A percentile compares a stretch with the other conserved stretches of the same genome.
Evolutionary conservation across 164 flowering plant species (phyloP).

Genomic region (Warburgia ugandensis): DNA sequence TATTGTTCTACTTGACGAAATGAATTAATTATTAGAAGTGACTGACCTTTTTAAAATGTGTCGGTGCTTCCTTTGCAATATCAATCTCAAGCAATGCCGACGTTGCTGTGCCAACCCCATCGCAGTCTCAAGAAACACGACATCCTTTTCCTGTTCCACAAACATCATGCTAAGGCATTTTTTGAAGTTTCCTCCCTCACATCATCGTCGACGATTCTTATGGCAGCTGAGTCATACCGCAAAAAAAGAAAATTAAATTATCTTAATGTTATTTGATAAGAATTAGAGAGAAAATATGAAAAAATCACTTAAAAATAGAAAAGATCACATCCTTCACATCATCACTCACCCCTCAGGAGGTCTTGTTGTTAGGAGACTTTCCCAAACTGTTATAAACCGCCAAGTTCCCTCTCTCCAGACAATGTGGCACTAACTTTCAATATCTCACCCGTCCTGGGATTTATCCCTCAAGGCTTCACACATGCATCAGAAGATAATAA

Average conservation of each 20-base stretch:
- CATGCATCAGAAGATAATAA: too few relatives aligned
- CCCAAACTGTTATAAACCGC: too few relatives aligned
- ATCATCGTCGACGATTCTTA: slow-evolving; percentile 63
- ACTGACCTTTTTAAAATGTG: slow-evolving; percentile 81
- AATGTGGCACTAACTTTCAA: too few relatives aligned
- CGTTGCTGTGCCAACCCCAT: slow-evolving; percentile 73
- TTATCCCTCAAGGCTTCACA: too few relatives aligned
- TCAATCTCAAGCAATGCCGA: slow-evolving; percentile 68
- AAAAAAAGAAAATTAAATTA: slow-evolving; percentile 1
- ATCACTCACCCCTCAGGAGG: too few relatives aligned
- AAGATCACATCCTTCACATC: too few relatives aligned
- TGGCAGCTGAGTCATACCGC: slow-evolving; percentile 87
- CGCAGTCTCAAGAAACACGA: slow-evolving; percentile 87
- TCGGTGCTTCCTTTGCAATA: slow-evolving; percentile 75
- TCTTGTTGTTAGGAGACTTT: too few relatives aligned
- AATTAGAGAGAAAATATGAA: neutral
- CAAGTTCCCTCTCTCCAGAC: too few relatives aligned
- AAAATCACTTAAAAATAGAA: too few relatives aligned
- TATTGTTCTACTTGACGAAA: too few relatives aligned
- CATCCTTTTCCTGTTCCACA: slow-evolving; percentile 69
- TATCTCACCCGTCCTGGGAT: too few relatives aligned
- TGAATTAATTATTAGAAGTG: too few relatives aligned
- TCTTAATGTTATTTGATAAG: neutral
- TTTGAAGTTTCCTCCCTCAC: slow-evolving; percentile 97
- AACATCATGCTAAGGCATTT: slow-evolving; percentile 93